Percentiles rank a stretch among this genome's conserved stretches.
Conservation (phyloP, 305 asterid genomes). For the Ilex paraguariensis region DNA sequence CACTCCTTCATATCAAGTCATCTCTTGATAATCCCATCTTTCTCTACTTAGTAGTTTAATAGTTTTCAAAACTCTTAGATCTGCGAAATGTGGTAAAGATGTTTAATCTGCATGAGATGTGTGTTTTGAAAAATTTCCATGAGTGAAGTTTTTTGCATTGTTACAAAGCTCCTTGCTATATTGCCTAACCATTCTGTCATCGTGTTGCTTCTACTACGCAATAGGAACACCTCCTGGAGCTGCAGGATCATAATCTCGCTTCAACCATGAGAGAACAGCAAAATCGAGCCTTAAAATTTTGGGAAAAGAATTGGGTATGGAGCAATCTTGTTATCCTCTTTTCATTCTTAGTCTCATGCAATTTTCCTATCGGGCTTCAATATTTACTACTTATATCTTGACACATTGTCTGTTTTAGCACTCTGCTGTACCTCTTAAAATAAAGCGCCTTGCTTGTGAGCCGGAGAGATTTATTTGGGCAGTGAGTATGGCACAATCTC, state of each 20-base stretch:
- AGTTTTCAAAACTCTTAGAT: too few relatives aligned
- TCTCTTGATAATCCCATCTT: too few relatives aligned
- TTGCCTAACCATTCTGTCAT: constrained; percentile 12
- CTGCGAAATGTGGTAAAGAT: too few relatives aligned
- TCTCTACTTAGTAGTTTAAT: too few relatives aligned
- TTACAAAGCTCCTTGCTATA: constrained; percentile 4
- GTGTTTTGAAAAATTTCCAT: too few relatives aligned
- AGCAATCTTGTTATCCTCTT: constrained; percentile 9
- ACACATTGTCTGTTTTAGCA: constrained; percentile 43
- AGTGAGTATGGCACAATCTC: constrained; percentile 81
- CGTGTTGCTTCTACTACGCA: constrained; percentile 14
- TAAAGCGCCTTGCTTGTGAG: constrained; percentile 86
- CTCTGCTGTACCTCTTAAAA: constrained; percentile 85
- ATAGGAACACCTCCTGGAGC: constrained; percentile 88
- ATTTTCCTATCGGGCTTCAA: background rate
- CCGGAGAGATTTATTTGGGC: constrained; percentile 98
- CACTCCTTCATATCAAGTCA: too few relatives aligned
- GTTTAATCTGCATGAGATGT: too few relatives aligned
- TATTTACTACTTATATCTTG: constrained; percentile 14
- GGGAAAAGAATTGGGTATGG: constrained; percentile 95
- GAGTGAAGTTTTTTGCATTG: too few relatives aligned
- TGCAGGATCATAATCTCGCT: constrained; percentile 91
- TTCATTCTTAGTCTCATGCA: background rate
- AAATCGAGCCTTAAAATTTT: constrained; percentile 71
- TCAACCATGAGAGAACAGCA: constrained; percentile 62